Evolutionary conservation across 1,139 yeast species (phyloP).

Genomic region (Nadsonia starkeyi-henricii): DNA sequence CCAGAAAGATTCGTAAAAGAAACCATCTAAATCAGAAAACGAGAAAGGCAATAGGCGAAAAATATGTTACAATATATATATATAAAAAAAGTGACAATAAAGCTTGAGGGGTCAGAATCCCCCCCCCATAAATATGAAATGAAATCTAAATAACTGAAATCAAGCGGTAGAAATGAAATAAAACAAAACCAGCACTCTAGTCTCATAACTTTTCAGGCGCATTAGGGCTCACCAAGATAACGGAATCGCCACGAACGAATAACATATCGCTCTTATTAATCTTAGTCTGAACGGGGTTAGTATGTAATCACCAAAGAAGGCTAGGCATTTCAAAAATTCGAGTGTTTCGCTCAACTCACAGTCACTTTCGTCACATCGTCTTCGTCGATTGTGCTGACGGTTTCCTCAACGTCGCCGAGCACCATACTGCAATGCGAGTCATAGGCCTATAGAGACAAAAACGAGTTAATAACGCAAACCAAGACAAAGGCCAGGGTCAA

Average conservation of each 20-base stretch:
- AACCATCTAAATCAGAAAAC: no score
- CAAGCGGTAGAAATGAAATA: not conserved
- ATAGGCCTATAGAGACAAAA: constrained; percentile 39
- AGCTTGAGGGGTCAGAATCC: no score
- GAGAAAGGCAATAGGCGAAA: no score
- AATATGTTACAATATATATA: no score
- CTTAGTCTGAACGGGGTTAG: constrained; percentile 21
- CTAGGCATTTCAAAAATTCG: no score
- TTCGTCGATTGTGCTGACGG: constrained; percentile 46
- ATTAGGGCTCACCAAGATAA: not conserved
- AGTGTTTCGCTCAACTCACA: constrained; percentile 14
- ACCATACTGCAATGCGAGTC: constrained; percentile 96
- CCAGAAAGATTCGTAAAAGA: no score
- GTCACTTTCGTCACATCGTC: constrained; percentile 30
- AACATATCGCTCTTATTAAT: constrained; percentile 77
- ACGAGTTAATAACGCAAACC: not conserved
- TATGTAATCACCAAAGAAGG: no score
- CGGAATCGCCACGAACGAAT: constrained; percentile 78
- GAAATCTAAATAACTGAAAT: no score
- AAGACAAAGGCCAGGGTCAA: no score
- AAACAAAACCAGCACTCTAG: not conserved
- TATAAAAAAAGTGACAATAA: no score
- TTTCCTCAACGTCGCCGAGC: constrained; percentile 83
- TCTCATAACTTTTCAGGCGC: not conserved
- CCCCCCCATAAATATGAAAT: no score